Evolutionary conservation across 2,329 filamentous ascomycete genomes (phyloP), one percentile per base, ranked within the genome.

Genomic region (Dactylellina haptotyla): DNA sequence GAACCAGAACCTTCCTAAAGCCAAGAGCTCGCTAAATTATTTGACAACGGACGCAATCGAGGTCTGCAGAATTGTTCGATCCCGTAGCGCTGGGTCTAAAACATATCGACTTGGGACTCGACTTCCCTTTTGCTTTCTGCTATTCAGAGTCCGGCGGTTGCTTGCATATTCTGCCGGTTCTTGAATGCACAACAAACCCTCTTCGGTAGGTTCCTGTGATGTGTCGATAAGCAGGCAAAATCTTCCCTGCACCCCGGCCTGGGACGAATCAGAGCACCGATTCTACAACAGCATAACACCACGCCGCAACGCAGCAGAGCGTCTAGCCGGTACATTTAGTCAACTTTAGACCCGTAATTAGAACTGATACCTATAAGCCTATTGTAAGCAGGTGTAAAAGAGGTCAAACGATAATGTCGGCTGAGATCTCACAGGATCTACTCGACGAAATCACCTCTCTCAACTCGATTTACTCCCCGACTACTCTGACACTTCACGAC

Each of bases 401-500:
- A 51, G 23, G 34, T 39, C 2, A 71, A n/a, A n/a, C n/a, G n/a
- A n/a, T 71, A 58, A 41, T 53, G 25, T 48, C 34, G 51, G 50
- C 54, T 39, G 56, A 63, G 45, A 63, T 75, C 8, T 53, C 70
- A n/a, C 70, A 67, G 51, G 81, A 84, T 54, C 85, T 94, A 25
- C 80, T 82, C 53, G 91, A 95, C 81, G 91, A 95, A 80, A 83
- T 93, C 28, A 89, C 89, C 79, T 91, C 90, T 75, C 89, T 95
- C 78, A 95, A 94, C 81, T 91, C 91, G 62, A 95, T 95, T 76
- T 95, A 93, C 81, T 77, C 79, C 18, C 34, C 54, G 62, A 51
- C 77, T 53, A 71, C 65, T 67, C 80, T 57, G 79, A 76, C 75
- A 77, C 83, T 45, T 78, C 82, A 69, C 80, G 81, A 20, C 78